These are phyloP conservation scores for Smittium culicis DNA, from an alignment of 371 early-diverging fungal genomes.

Conservation along the genomic window DNA sequence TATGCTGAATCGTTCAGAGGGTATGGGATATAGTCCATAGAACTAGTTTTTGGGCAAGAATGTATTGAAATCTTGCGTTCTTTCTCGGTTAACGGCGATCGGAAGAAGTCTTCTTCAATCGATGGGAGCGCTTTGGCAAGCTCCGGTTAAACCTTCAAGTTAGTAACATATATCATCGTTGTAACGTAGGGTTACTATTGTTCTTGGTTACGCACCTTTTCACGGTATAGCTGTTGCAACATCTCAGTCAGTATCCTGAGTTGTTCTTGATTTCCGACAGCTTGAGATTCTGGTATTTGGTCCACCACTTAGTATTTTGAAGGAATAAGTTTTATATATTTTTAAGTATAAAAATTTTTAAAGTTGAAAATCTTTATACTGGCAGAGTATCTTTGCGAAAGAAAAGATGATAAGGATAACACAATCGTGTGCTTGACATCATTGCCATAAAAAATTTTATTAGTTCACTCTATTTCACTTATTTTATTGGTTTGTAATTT, in stretches of 20 bases:
- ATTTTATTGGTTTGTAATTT: not conserved
- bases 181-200: not conserved
- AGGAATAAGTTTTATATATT: too few species aligned
- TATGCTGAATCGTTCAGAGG: conserved; percentile 5
- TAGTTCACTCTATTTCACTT: not conserved
- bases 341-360: not conserved
- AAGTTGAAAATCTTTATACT: not conserved
- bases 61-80: conserved; percentile 2
- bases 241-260: not conserved
- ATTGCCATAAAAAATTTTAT: not conserved
- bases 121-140: not conserved
- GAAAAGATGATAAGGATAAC: not conserved
- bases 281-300: not conserved
- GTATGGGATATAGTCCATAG: conserved; percentile 4
- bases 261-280: not conserved
- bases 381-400: not conserved
- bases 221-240: not conserved
- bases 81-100: conserved; percentile 6
- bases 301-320: not conserved
- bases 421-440: not conserved
- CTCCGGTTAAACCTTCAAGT: not conserved
- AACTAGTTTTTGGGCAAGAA: not conserved
- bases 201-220: not conserved
- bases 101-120: conserved; percentile 8
- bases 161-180: not conserved